A percentile compares a stretch with the other conserved stretches of the same genome.
Evolutionary conservation across 1,284 basidiomycete genomes (phyloP).

Genomic region (Megacollybia platyphylla): DNA sequence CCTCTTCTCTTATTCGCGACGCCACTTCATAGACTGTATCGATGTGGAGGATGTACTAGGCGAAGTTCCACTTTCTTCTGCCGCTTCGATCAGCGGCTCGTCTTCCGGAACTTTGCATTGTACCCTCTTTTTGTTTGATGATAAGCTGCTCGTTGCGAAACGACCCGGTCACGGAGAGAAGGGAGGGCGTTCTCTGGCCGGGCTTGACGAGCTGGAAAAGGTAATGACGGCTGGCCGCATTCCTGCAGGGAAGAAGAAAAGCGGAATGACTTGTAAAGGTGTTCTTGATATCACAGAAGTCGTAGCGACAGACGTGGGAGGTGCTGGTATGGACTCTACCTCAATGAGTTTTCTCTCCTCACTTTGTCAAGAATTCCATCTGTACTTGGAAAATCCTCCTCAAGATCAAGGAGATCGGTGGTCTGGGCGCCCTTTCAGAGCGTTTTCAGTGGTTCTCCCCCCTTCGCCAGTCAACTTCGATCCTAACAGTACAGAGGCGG

Average conservation of each 20-base stretch:
- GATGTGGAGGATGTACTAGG: slow-evolving; percentile 80
- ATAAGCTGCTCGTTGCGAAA: slow-evolving; percentile 88
- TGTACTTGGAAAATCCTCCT: slow-evolving; percentile 74
- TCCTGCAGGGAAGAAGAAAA: slow-evolving; percentile 56
- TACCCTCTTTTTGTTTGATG: slow-evolving; percentile 90
- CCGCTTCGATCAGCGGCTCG: slow-evolving; percentile 26
- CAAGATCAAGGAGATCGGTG: slow-evolving; percentile 72
- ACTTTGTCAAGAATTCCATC: slow-evolving; percentile 56
- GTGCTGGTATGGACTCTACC: slow-evolving; percentile 44
- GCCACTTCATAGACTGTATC: slow-evolving; percentile 78
- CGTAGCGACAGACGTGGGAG: slow-evolving; percentile 75
- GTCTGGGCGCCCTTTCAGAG: slow-evolving; percentile 72
- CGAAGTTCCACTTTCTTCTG: slow-evolving; percentile 31
- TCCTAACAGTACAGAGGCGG: slow-evolving; percentile 43
- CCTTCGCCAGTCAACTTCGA: slow-evolving; percentile 53
- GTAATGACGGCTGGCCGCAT: slow-evolving; percentile 54
- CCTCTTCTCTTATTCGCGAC: slow-evolving; percentile 75
- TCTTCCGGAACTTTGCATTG: slow-evolving; percentile 53
- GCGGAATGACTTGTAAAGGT: slow-evolving; percentile 78
- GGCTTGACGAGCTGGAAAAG: slow-evolving; percentile 77
- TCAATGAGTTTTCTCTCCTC: slow-evolving; percentile 4
- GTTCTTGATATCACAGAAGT: slow-evolving; percentile 79
- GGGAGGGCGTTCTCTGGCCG: slow-evolving; percentile 63
- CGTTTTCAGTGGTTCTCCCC: slow-evolving; percentile 60
- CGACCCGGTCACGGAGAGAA: slow-evolving; percentile 65